Base-by-base conservation (phyloP, 176 grass and related monocot species). In the Carex scoparia region DNA sequence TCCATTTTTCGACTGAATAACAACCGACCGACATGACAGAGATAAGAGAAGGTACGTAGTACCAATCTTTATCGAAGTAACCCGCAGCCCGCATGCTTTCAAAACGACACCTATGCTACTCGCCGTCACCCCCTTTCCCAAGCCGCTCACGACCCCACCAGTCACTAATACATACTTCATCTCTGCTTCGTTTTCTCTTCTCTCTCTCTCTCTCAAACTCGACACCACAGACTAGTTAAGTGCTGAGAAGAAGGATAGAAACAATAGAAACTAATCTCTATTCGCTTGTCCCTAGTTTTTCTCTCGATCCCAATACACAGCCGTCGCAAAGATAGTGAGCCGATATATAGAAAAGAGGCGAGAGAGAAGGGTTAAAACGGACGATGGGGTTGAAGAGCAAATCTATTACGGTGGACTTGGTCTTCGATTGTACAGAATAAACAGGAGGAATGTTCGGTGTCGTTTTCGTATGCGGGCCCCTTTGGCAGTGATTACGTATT, bases 131-230 rank as follows among this genome's bases (percentile, higher is more conserved):
- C 95, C 95, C 79, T 98, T 98, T 60, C 95, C 95, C 63, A 98
- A 86, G 2, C 95, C 95, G 70, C 95, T 98, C 79, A 98, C 88
- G 66, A 98, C 95, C 66, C 95, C 95, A 19, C 92, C 95, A 49
- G 95, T 98, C 61, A 98, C 95, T 88, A 98, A 83, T 28, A 98
- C 95, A 58, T 98, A 98, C 95, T 98, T 97, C 94, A 97, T 97
- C 31, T 48, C 59, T 37, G 14, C 61, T 48, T 49, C 68, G 3
- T 2, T 12, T 68, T 12, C 28, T 19, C 55, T 69, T 84, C 79
- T 67, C 85, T 65, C 77, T 51, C 71, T 78, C 19, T 51, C 28
- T 32, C 42, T 27, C 42, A 37, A 49, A 46, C 79, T 6, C 57
- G n/a, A 82, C 59, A 65, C 70, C 44, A 30, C n/a, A 74, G 53